Evolutionary conservation across 2,329 filamentous ascomycete genomes (phyloP).

Genomic region (Reticulascus tulasneorum): DNA sequence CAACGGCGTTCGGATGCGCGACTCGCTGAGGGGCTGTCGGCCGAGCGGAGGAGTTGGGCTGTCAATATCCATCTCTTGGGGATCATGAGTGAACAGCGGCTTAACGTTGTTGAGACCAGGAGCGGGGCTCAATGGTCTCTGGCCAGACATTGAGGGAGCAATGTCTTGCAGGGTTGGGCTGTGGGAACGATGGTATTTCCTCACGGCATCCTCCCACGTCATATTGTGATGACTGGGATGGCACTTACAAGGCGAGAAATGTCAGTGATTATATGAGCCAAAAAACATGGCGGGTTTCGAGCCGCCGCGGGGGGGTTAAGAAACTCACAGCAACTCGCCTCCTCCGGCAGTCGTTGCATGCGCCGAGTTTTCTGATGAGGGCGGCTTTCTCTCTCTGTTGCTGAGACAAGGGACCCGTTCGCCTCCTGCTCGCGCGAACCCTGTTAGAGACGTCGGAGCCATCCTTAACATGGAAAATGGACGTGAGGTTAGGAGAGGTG

Average conservation of each 20-base stretch:
- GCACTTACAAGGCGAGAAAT: slow-evolving; percentile 36
- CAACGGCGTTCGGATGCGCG: slow-evolving; percentile 51
- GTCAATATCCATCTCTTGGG: slow-evolving; percentile 56
- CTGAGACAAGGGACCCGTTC: slow-evolving; percentile 55
- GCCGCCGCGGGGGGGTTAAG: neutral
- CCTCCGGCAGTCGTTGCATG: slow-evolving; percentile 52
- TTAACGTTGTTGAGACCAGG: slow-evolving; percentile 30
- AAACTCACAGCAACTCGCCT: slow-evolving; percentile 55
- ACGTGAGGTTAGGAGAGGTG: slow-evolving; percentile 45
- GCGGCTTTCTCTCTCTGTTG: slow-evolving; percentile 57
- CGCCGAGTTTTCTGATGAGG: slow-evolving; percentile 56
- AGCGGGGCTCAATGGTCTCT: slow-evolving; percentile 44
- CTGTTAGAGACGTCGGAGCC: slow-evolving; percentile 49
- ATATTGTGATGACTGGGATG: slow-evolving; percentile 57
- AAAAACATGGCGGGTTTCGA: neutral
- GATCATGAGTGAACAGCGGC: slow-evolving; percentile 38
- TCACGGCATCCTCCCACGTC: slow-evolving; percentile 56
- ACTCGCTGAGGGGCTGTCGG: slow-evolving; percentile 39
- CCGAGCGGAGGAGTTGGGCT: slow-evolving; percentile 30
- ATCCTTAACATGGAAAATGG: slow-evolving; percentile 53
- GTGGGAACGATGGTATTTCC: slow-evolving; percentile 49
- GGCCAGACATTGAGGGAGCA: slow-evolving; percentile 34
- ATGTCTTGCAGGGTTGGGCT: slow-evolving; percentile 50
- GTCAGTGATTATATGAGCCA: slow-evolving; percentile 11
- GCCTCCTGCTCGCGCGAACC: slow-evolving; percentile 53